Percentiles rank a stretch among this genome's conserved stretches.
phyloP scores from a whole-genome alignment of 257 asterid genomes.

The Nicotiana attenuata region DNA sequence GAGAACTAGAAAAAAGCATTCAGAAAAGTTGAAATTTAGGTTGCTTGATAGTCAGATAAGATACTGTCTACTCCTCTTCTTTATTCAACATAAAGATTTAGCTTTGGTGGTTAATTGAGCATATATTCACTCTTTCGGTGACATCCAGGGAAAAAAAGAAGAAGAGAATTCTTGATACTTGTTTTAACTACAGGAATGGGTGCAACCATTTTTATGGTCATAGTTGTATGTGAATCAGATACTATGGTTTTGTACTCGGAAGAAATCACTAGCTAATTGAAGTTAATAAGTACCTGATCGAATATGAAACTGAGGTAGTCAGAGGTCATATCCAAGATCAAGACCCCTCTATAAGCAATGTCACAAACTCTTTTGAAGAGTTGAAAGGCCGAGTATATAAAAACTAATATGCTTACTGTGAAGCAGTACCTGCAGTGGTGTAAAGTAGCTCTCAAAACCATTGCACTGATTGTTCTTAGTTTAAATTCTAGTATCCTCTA shows the following conservation, averaged over 20 bases:
- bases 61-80: not conserved
- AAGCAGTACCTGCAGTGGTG: slow-evolving; percentile 41
- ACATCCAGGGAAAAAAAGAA: not conserved
- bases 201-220: not conserved
- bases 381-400: slow-evolving; percentile 41
- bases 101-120: not conserved
- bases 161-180: not conserved
- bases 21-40: not conserved
- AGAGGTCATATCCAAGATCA: slow-evolving; percentile 53
- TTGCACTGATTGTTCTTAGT: not conserved
- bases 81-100: not conserved
- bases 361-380: slow-evolving; percentile 51
- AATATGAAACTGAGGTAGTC: slow-evolving; percentile 58
- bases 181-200: not conserved
- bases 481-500: not conserved
- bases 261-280: not conserved
- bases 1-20: not conserved
- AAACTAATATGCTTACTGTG: slow-evolving; percentile 28
- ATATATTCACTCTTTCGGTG: not conserved
- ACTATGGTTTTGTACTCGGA: not conserved
- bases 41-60: not conserved
- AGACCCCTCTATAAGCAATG: slow-evolving; percentile 45
- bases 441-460: slow-evolving; percentile 2
- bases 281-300: slow-evolving; percentile 41
- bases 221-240: not conserved